These are phyloP conservation scores for Parastagonospora avenae DNA, from an alignment of 2,329 filamentous ascomycete species.

Conservation along the genomic window DNA sequence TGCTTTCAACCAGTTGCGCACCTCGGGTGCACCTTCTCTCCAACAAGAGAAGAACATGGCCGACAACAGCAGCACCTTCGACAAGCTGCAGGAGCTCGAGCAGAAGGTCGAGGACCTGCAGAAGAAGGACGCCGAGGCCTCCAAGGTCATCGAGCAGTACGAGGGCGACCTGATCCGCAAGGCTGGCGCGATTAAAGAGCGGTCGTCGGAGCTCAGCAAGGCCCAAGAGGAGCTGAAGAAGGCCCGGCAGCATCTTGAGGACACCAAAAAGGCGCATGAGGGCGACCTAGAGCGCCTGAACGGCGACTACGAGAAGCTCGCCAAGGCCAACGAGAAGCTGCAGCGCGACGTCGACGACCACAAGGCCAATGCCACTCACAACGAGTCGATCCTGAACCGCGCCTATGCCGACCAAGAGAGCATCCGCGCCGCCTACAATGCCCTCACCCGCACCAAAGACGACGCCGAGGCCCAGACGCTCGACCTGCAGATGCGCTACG, in stretches of 20 bases:
- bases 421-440: not conserved
- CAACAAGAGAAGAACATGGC: not conserved
- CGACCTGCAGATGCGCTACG: no score
- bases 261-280: not conserved
- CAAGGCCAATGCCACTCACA: not conserved
- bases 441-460: constrained; percentile 9
- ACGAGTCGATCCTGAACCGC: not conserved
- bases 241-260: not conserved
- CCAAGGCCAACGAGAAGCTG: not conserved
- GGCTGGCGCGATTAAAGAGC: not conserved
- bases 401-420: not conserved
- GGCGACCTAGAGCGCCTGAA: not conserved
- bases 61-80: not conserved
- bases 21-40: not conserved
- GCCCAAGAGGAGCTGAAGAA: not conserved
- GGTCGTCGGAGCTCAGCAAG: not conserved
- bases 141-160: not conserved
- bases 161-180: not conserved
- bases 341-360: not conserved
- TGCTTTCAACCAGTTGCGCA: not conserved
- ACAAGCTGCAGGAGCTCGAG: not conserved
- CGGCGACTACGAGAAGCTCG: not conserved
- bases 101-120: not conserved
- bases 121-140: not conserved
- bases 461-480: constrained; percentile 1